Percentiles rank a stretch among this genome's conserved stretches.
Conservation (phyloP, 768 basidiomycete species). For the Xanthoconium stramineum region DNA sequence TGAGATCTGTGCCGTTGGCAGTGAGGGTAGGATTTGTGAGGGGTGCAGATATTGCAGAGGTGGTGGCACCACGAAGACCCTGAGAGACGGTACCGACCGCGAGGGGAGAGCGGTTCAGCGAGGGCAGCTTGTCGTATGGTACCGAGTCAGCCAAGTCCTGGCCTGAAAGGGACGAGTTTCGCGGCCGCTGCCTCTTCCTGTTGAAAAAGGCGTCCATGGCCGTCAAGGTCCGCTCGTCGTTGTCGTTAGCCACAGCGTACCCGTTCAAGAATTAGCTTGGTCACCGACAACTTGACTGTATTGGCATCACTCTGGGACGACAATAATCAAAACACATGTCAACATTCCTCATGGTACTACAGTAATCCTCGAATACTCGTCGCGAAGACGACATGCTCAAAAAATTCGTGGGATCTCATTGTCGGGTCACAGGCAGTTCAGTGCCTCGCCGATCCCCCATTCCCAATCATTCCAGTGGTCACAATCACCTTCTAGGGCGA, state of each 20-base stretch:
- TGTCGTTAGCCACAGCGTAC: conserved; percentile 11
- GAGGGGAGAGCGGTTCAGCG: conserved; percentile 55
- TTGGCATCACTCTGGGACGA: conserved; percentile 5
- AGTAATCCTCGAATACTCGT: conserved; percentile 5
- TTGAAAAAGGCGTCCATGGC: conserved; percentile 67
- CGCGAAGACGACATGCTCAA: conserved; percentile 25
- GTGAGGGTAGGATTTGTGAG: conserved; percentile 82
- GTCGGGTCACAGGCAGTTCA: conserved; percentile 29
- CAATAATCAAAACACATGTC: conserved; percentile 22
- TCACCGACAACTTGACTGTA: not conserved
- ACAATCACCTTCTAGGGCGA: conserved; percentile 9
- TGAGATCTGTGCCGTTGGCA: conserved; percentile 66
- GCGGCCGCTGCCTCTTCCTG: conserved; percentile 55
- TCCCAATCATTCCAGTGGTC: conserved; percentile 20
- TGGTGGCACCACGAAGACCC: conserved; percentile 42
- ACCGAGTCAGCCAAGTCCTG: conserved; percentile 67
- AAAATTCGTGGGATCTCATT: conserved; percentile 27
- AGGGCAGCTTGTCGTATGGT: conserved; percentile 65
- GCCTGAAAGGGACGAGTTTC: conserved; percentile 58
- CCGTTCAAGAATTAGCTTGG: conserved; percentile 2
- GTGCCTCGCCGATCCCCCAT: conserved; percentile 26
- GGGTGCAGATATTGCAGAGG: conserved; percentile 65
- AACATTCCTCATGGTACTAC: conserved; percentile 12
- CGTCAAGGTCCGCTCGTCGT: conserved; percentile 11
- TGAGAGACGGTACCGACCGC: conserved; percentile 55